Base-by-base conservation (phyloP, 2,329 filamentous ascomycete species). In the Chaetoscypha palmicola region DNA sequence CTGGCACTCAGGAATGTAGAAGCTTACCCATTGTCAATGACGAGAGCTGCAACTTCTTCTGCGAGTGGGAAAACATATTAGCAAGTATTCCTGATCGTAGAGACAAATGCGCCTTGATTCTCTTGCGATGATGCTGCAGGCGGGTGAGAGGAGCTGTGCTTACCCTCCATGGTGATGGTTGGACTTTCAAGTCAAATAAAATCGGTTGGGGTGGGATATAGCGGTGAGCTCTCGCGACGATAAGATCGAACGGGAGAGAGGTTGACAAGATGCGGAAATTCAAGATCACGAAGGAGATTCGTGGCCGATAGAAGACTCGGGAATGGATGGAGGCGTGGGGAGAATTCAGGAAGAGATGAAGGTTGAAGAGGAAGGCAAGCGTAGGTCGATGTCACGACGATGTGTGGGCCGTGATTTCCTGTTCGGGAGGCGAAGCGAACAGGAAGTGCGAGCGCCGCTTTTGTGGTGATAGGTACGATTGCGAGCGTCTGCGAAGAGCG, bases 11-110 rank as follows among this genome's bases (percentile, higher is more conserved):
- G 61, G 59, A 60, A 57, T 61, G 58, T 58, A 64, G 60, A 64
- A 73, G 77, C 90, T 87, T 91, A 98, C 92, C 92, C 92, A 97
- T 98, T 98, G 90, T 98, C 92, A 77, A 98, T 97, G 75, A 98
- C 92, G 87, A 98, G 90, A 74, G 92, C 92, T 73, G 92, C 92
- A 75, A 98, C 92, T 88, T 98, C 92, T 82, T 98, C 92, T 97
- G 69, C 72, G 74, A 55, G 52, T 43, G 35, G 53, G 14, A 45
- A 54, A 26, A 17, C 20, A 35, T 41, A 39, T 63, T 52, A 63
- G 58, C 49, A 49, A 34, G 32, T 47, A 39, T 37, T 46, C 49
- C 21, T 26, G n/a, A 52, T 36, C 22, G 12, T 46, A 2, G n/a
- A 53, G 33, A 38, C 46, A 20, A 40, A 48, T 53, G 52, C 51